Conservation (phyloP, 164 flowering plant genomes). For the Annona cherimola region DNA sequence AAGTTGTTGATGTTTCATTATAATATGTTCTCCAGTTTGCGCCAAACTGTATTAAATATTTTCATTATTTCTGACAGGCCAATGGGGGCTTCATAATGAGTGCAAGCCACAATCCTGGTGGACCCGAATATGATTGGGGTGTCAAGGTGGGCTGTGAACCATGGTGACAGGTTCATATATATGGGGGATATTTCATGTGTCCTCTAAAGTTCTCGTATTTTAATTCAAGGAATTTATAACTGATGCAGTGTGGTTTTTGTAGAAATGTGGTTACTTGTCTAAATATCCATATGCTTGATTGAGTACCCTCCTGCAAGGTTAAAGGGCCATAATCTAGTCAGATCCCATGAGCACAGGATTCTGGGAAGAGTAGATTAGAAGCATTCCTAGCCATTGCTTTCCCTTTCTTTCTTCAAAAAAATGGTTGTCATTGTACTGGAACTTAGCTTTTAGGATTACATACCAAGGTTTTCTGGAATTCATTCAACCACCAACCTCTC, state of each 20-base stretch:
- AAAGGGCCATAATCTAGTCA: too few species aligned
- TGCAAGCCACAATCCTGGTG: slow-evolving; percentile 99
- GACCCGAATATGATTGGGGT: slow-evolving; percentile 99
- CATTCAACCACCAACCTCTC: too few species aligned
- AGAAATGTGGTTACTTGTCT: background rate
- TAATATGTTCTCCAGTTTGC: background rate
- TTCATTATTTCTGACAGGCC: slow-evolving; percentile 49
- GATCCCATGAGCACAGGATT: too few species aligned
- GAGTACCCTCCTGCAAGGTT: background rate
- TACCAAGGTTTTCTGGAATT: too few species aligned
- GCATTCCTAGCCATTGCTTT: too few species aligned
- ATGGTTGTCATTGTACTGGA: too few species aligned
- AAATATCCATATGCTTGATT: background rate
- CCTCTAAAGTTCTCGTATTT: background rate
- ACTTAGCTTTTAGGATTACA: too few species aligned
- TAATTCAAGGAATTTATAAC: background rate
- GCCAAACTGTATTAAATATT: background rate
- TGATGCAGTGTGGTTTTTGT: too few species aligned
- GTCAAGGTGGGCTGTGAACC: slow-evolving; percentile 59
- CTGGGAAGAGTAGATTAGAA: too few species aligned
- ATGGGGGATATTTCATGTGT: background rate
- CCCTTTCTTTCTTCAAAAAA: too few species aligned
- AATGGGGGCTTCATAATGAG: slow-evolving; percentile 99
- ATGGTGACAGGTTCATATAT: background rate
- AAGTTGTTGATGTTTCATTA: slow-evolving; percentile 13